These are phyloP conservation scores for Epichloe amarillans DNA, from an alignment of 2,329 filamentous ascomycete species.

Conservation along the genomic window DNA sequence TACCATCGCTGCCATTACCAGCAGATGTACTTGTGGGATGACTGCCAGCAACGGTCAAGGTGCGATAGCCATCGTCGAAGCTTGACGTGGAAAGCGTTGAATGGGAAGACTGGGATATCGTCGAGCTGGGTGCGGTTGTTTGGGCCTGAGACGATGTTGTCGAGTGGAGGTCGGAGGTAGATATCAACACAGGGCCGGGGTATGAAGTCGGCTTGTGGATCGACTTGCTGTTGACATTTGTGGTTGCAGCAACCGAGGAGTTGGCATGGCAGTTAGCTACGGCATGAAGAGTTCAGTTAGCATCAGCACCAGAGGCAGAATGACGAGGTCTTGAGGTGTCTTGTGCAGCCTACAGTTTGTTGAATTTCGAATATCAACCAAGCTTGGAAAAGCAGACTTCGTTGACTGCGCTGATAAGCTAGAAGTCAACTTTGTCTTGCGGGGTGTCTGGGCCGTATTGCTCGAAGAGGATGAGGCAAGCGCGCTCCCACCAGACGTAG, in stretches of 20 bases:
- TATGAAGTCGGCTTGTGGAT: background rate
- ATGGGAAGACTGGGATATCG: background rate
- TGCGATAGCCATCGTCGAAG: background rate
- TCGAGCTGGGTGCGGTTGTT: background rate
- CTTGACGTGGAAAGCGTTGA: background rate
- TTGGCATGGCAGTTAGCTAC: slow-evolving; percentile 3
- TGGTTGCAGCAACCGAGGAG: slow-evolving; percentile 3
- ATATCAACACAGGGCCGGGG: background rate
- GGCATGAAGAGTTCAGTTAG: too few species aligned
- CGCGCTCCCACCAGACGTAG: slow-evolving; percentile 11
- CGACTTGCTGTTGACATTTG: background rate
- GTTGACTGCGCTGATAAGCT: slow-evolving; percentile 8
- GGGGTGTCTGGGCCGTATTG: background rate
- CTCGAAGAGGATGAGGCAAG: slow-evolving; percentile 7
- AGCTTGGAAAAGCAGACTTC: slow-evolving; percentile 6
- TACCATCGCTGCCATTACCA: background rate
- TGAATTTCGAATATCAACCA: slow-evolving; percentile 10
- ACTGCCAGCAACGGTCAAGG: background rate
- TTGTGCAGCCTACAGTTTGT: slow-evolving; percentile 11
- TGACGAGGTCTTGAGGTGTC: background rate
- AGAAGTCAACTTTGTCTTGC: slow-evolving; percentile 6
- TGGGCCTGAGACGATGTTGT: background rate
- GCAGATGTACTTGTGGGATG: background rate
- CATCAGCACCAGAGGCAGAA: background rate
- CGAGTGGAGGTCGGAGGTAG: background rate